phyloP scores from a whole-genome alignment of 140 eudicot species.

The Anethum foeniculum region DNA sequence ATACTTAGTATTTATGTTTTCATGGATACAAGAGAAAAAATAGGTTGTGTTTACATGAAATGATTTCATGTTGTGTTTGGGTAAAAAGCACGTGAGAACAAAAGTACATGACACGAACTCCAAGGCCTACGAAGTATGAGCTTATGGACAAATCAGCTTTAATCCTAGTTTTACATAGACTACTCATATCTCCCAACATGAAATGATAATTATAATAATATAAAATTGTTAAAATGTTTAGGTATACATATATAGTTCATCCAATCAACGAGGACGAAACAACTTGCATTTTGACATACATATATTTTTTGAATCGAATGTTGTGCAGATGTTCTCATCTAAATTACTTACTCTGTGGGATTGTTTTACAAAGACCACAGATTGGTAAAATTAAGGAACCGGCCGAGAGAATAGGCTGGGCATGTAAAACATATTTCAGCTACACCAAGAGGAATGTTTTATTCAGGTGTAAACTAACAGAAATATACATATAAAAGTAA shows the following conservation, averaged over 20 bases:
- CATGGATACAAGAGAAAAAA: too few species aligned
- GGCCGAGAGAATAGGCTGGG: background rate
- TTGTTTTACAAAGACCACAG: background rate
- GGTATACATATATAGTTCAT: too few species aligned
- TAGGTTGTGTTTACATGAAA: too few species aligned
- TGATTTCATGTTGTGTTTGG: background rate
- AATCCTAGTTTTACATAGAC: background rate
- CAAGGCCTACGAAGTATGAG: background rate
- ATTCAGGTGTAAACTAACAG: background rate
- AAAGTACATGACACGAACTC: background rate
- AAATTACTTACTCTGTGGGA: background rate
- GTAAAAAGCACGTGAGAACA: background rate
- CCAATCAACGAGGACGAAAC: background rate
- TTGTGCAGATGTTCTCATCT: background rate
- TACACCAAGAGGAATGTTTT: background rate
- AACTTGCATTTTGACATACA: too few species aligned
- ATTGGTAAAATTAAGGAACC: background rate
- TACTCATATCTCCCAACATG: background rate
- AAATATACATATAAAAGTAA: too few species aligned
- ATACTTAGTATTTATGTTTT: too few species aligned
- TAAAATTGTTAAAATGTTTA: too few species aligned
- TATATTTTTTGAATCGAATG: background rate
- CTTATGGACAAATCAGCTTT: background rate
- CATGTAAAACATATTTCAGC: background rate
- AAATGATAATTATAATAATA: too few species aligned